Evolutionary conservation across 2,329 filamentous ascomycete genomes (phyloP).

Genomic region (Cytospora paraplurivora): DNA sequence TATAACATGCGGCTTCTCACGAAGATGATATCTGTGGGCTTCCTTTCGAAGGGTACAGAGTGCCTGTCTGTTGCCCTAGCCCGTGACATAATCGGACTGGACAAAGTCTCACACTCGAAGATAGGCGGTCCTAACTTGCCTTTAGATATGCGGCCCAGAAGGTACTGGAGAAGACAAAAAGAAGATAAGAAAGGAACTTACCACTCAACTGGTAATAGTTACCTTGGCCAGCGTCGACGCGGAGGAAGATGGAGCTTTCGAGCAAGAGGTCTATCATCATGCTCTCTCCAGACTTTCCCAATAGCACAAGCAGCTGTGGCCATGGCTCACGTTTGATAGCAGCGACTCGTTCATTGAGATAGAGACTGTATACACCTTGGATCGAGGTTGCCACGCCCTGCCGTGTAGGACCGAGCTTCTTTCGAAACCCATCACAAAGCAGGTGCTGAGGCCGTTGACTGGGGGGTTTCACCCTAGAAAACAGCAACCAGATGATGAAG

Average conservation of each 20-base stretch:
- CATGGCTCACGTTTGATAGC: conserved; percentile 71
- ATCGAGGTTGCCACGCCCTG: conserved; percentile 45
- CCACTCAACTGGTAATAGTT: conserved; percentile 83
- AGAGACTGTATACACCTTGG: conserved; percentile 64
- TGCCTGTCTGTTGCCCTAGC: conserved; percentile 13
- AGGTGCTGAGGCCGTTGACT: conserved; percentile 67
- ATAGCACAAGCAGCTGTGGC: conserved; percentile 71
- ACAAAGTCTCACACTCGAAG: conserved; percentile 21
- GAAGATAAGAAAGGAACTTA: conserved; percentile 39
- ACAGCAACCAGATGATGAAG: conserved; percentile 76
- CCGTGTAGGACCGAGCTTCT: conserved; percentile 37
- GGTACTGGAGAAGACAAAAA: background rate
- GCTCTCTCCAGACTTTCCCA: conserved; percentile 74
- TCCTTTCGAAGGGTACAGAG: conserved; percentile 29
- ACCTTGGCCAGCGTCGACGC: conserved; percentile 58
- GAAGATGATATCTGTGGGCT: conserved; percentile 67
- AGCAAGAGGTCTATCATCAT: conserved; percentile 78
- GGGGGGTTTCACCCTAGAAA: conserved; percentile 55
- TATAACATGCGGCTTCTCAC: conserved; percentile 87
- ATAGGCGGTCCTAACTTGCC: conserved; percentile 18
- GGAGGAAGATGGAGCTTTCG: conserved; percentile 74
- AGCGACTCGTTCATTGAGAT: conserved; percentile 70
- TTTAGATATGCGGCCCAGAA: conserved; percentile 28
- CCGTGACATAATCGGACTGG: background rate
- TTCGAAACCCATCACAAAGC: conserved; percentile 81